Evolutionary conservation across 2,329 filamentous ascomycete species (phyloP).

Genomic region (Exophiala mesophila): DNA sequence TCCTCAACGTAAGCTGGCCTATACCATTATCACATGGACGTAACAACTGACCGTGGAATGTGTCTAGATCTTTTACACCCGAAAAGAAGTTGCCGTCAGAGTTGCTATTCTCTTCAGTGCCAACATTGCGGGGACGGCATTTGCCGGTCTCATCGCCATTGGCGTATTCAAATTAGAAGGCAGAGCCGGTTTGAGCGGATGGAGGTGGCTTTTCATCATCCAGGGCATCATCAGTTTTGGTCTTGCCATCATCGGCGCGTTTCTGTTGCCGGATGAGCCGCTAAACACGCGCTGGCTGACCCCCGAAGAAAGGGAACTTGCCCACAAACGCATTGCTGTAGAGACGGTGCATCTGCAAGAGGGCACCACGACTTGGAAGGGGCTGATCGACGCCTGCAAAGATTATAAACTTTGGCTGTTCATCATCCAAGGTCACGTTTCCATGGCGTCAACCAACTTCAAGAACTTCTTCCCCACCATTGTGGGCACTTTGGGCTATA

Average conservation of each 20-base stretch:
- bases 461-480: conserved; percentile 37
- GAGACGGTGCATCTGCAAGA: conserved; percentile 29
- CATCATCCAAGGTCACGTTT: conserved; percentile 1
- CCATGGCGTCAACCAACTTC: conserved; percentile 48
- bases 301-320: conserved; percentile 35
- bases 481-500: conserved; percentile 31
- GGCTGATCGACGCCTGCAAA: conserved; percentile 37
- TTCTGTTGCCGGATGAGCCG: conserved; percentile 41
- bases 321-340: conserved; percentile 39
- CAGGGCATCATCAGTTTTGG: conserved; percentile 48
- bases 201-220: conserved; percentile 55
- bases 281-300: conserved; percentile 32
- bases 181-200: conserved; percentile 50
- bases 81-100: conserved; percentile 43
- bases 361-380: conserved; percentile 34
- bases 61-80: conserved; percentile 60
- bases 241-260: conserved; percentile 37
- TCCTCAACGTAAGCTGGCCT: conserved; percentile 36
- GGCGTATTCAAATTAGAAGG: conserved; percentile 55
- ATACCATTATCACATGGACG: background rate
- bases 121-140: conserved; percentile 57
- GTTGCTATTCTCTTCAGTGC: conserved; percentile 57
- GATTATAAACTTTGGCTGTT: conserved; percentile 31
- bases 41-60: conserved; percentile 37
- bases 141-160: conserved; percentile 55